phyloP scores from a whole-genome alignment of 2,329 filamentous ascomycete genomes.

The Penicillium occitanis region DNA sequence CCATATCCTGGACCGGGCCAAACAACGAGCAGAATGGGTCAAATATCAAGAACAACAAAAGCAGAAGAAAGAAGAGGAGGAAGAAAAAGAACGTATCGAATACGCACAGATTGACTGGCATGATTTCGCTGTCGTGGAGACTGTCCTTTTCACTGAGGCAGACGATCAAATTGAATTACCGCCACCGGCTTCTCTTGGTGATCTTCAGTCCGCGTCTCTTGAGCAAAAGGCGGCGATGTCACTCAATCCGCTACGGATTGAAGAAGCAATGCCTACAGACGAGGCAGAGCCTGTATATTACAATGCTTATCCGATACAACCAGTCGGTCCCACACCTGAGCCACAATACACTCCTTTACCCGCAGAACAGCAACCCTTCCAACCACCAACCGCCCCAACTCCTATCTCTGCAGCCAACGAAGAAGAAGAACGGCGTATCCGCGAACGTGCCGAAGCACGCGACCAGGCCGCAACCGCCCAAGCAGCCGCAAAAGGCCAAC shows the following conservation, averaged over 20 bases:
- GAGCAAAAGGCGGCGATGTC: slow-evolving; percentile 94
- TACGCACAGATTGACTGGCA: slow-evolving; percentile 96
- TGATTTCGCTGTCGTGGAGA: slow-evolving; percentile 94
- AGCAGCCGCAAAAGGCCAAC: slow-evolving; percentile 64
- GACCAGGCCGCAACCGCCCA: slow-evolving; percentile 73
- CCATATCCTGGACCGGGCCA: slow-evolving; percentile 74
- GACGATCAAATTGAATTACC: slow-evolving; percentile 86
- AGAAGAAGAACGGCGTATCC: slow-evolving; percentile 63
- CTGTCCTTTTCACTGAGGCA: slow-evolving; percentile 83
- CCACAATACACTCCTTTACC: slow-evolving; percentile 31
- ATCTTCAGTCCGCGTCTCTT: slow-evolving; percentile 89
- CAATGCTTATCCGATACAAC: slow-evolving; percentile 47
- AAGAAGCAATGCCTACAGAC: slow-evolving; percentile 89
- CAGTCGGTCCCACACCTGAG: slow-evolving; percentile 39
- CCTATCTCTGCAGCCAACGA: slow-evolving; percentile 51
- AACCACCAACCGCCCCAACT: slow-evolving; percentile 35
- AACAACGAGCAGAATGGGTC: slow-evolving; percentile 81
- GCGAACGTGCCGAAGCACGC: slow-evolving; percentile 55
- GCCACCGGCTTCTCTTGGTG: slow-evolving; percentile 82
- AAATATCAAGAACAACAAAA: slow-evolving; percentile 83
- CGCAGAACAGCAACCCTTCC: slow-evolving; percentile 27
- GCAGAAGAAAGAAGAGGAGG: slow-evolving; percentile 82
- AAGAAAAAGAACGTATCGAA: slow-evolving; percentile 72
- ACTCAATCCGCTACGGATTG: slow-evolving; percentile 78
- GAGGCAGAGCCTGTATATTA: slow-evolving; percentile 58